Evolutionary conservation across 768 basidiomycete genomes (phyloP).

Genomic region (Mrakia blollopis): DNA sequence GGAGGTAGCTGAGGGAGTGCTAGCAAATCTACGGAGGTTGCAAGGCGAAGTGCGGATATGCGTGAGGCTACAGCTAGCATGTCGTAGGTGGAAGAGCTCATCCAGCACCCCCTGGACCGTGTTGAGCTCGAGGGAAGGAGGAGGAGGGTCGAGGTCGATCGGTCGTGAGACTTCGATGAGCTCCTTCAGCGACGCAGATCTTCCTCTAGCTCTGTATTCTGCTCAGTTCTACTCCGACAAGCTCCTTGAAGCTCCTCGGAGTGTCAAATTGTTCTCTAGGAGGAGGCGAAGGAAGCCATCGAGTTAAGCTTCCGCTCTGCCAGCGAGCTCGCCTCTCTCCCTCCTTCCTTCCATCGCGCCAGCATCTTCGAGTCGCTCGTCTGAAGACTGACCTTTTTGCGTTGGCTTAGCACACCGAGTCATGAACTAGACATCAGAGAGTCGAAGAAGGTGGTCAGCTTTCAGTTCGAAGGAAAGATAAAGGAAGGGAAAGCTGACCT

Average conservation of each 20-base stretch:
- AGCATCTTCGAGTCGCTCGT: not conserved
- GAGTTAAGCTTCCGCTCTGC: not conserved
- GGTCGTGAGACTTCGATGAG: not conserved
- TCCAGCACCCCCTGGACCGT: not conserved
- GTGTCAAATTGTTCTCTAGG: not conserved
- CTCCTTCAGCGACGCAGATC: no score
- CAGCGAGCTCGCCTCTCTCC: not conserved
- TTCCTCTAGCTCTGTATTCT: no score
- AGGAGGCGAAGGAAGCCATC: not conserved
- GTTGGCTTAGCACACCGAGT: slow-evolving; percentile 97
- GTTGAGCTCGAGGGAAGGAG: not conserved
- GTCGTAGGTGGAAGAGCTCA: not conserved
- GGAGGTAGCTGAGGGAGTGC: not conserved
- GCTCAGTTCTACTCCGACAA: not conserved
- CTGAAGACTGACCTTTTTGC: slow-evolving; percentile 64
- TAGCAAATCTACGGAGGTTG: no score
- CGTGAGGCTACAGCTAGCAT: not conserved
- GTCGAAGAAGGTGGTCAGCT: no score
- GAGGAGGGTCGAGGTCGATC: not conserved
- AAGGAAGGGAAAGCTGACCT: slow-evolving; percentile 53
- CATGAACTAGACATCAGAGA: slow-evolving; percentile 62
- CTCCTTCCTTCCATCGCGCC: not conserved
- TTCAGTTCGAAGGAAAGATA: not conserved
- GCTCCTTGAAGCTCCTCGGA: not conserved
- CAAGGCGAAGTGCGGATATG: not conserved